These are phyloP conservation scores for Daldinia sp. DNA, from an alignment of 2,329 filamentous ascomycete genomes.

Conservation along the genomic window DNA sequence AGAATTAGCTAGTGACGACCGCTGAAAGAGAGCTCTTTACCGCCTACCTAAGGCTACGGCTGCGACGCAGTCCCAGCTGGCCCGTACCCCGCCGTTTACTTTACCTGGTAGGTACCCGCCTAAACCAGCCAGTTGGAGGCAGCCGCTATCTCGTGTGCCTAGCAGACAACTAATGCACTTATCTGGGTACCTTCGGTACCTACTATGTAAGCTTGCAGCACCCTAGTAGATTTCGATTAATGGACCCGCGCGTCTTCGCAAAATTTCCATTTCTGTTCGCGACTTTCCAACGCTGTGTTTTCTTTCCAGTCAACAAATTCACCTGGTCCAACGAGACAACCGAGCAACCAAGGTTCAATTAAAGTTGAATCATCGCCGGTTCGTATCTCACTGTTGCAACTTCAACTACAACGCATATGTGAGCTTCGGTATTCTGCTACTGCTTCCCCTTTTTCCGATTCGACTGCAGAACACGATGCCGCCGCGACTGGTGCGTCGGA, in stretches of 20 bases:
- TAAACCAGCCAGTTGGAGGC: constrained; percentile 17
- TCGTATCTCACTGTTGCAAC: constrained; percentile 9
- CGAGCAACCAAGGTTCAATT: constrained; percentile 16
- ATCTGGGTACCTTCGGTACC: background rate
- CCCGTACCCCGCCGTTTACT: constrained; percentile 39
- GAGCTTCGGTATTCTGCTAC: constrained; percentile 22
- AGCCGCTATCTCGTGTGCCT: constrained; percentile 19
- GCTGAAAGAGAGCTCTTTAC: constrained; percentile 13
- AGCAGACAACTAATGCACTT: background rate
- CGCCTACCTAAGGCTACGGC: background rate
- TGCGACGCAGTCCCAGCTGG: constrained; percentile 4
- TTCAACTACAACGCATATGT: constrained; percentile 20
- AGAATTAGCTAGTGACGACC: background rate
- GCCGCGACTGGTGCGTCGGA: constrained; percentile 87
- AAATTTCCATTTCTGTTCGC: constrained; percentile 17
- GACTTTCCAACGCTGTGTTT: constrained; percentile 27
- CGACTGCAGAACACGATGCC: constrained; percentile 61
- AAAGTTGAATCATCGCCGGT: background rate
- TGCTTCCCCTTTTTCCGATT: constrained; percentile 3
- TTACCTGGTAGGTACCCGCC: constrained; percentile 15
- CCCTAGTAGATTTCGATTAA: constrained; percentile 18
- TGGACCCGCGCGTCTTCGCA: constrained; percentile 17
- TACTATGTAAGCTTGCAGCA: constrained; percentile 8
- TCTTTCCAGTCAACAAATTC: constrained; percentile 37
- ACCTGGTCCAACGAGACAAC: background rate